phyloP scores from a whole-genome alignment of 768 basidiomycete species.

The Suillus luteus region DNA sequence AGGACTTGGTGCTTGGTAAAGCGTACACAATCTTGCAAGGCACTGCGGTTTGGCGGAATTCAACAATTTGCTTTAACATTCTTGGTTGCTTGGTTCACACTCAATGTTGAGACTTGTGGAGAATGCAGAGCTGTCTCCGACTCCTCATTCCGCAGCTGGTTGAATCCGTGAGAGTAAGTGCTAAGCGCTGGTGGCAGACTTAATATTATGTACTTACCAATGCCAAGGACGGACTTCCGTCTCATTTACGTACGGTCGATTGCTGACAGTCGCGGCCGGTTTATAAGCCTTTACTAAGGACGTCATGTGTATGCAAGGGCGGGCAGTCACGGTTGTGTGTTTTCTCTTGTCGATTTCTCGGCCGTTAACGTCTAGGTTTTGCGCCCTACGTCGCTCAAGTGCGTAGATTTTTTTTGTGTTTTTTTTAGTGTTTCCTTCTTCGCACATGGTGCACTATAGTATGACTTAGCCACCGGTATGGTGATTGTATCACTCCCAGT shows the following conservation, averaged over 20 bases:
- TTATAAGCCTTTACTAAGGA: neutral
- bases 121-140: neutral
- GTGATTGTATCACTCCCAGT: neutral
- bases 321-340: neutral
- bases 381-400: neutral
- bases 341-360: neutral
- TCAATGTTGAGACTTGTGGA: neutral
- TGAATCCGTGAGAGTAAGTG: neutral
- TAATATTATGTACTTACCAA: neutral
- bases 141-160: neutral
- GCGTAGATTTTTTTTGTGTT: neutral
- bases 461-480: neutral
- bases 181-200: neutral
- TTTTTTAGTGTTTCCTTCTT: neutral
- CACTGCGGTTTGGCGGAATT: neutral
- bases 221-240: constrained; percentile 1
- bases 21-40: neutral
- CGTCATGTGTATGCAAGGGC: neutral
- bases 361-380: neutral
- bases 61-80: neutral
- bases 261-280: neutral
- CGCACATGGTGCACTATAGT: neutral
- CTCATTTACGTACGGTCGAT: neutral
- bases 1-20: neutral
- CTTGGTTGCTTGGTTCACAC: neutral